Percentiles rank a stretch among this genome's conserved stretches.
Conservation (phyloP, 2,329 filamentous ascomycete species). For the Ophioceras dolichostomum region DNA sequence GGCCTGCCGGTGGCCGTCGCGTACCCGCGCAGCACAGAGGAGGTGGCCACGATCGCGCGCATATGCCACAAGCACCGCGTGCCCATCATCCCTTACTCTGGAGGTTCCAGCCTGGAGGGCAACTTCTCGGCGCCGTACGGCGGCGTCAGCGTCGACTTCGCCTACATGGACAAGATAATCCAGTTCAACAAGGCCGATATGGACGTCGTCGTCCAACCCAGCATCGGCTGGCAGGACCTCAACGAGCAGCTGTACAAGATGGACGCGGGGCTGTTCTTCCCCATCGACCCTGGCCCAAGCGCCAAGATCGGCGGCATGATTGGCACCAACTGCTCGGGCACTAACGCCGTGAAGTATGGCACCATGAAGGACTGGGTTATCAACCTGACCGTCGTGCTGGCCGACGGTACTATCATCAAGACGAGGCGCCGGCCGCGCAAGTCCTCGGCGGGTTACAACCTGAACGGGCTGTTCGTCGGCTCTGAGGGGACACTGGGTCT, state of each 20-base stretch:
- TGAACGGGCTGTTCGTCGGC: conserved; percentile 68
- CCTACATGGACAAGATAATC: conserved; percentile 73
- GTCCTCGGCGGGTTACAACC: conserved; percentile 71
- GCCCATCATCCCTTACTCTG: conserved; percentile 79
- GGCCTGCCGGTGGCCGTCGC: conserved; percentile 50
- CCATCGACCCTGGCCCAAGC: conserved; percentile 65
- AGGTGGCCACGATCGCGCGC: conserved; percentile 47
- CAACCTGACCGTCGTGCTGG: conserved; percentile 68
- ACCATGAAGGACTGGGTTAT: conserved; percentile 87
- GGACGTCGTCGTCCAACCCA: conserved; percentile 86
- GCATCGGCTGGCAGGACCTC: conserved; percentile 82
- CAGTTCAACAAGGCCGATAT: conserved; percentile 75
- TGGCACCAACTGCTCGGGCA: conserved; percentile 66
- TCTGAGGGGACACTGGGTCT: conserved; percentile 86
- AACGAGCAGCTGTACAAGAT: conserved; percentile 61
- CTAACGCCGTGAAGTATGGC: conserved; percentile 69
- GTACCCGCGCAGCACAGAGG: conserved; percentile 47
- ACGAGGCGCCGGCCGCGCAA: conserved; percentile 68
- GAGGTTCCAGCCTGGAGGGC: conserved; percentile 75
- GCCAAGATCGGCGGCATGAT: conserved; percentile 78
- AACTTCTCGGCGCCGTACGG: conserved; percentile 83
- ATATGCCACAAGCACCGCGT: conserved; percentile 69
- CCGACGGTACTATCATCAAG: conserved; percentile 69
- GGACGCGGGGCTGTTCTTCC: conserved; percentile 73
- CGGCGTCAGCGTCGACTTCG: conserved; percentile 82